Percentiles rank a stretch among this genome's conserved stretches.
Conservation (phyloP, 768 basidiomycete genomes). For the Boletales sp. region DNA sequence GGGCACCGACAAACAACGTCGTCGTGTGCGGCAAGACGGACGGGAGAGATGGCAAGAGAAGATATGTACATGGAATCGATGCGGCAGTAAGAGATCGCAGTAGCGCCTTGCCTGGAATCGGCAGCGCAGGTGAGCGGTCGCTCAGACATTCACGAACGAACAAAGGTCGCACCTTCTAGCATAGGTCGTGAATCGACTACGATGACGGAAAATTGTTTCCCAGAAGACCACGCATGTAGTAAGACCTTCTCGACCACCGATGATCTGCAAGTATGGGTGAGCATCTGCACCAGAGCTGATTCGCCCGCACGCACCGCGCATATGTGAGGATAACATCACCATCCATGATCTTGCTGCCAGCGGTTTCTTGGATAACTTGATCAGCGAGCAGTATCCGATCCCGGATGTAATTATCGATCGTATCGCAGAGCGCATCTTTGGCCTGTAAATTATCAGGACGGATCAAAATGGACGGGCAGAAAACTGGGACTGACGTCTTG, state of each 20-base stretch:
- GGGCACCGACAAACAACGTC: slow-evolving; percentile 87
- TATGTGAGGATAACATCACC: slow-evolving; percentile 92
- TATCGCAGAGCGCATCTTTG: slow-evolving; percentile 75
- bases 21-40: slow-evolving; percentile 78
- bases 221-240: slow-evolving; percentile 67
- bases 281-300: neutral
- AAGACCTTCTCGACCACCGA: slow-evolving; percentile 92
- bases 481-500: slow-evolving; percentile 65
- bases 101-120: slow-evolving; percentile 66
- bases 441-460: slow-evolving; percentile 50
- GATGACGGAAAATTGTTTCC: slow-evolving; percentile 83
- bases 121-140: neutral
- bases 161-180: slow-evolving; percentile 65
- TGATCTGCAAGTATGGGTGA: slow-evolving; percentile 50
- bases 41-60: slow-evolving; percentile 82
- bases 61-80: slow-evolving; percentile 82
- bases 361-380: slow-evolving; percentile 86
- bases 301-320: slow-evolving; percentile 58
- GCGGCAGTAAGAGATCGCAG: slow-evolving; percentile 65
- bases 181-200: slow-evolving; percentile 95
- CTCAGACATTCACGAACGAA: neutral
- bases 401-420: slow-evolving; percentile 90
- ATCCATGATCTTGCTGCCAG: slow-evolving; percentile 90
- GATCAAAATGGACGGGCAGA: neutral
- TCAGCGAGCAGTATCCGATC: slow-evolving; percentile 93